These are phyloP conservation scores for Phaffomyces opuntiae DNA, from an alignment of 805 yeast species.

Conservation along the genomic window DNA sequence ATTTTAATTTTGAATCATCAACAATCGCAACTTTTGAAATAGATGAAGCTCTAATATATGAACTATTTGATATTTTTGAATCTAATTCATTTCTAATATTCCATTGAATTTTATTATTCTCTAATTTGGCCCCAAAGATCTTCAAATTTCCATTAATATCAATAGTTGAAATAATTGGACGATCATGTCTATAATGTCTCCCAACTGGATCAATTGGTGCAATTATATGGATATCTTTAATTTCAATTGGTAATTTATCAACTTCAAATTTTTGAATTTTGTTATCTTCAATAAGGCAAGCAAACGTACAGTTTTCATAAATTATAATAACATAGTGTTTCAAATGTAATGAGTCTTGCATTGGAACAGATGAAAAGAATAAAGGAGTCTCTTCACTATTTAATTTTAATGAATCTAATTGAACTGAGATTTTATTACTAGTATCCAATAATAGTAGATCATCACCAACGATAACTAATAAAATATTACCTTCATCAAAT, in stretches of 20 bases:
- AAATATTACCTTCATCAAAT: constrained; percentile 38
- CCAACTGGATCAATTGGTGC: constrained; percentile 63
- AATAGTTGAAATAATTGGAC: constrained; percentile 49
- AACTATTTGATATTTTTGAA: constrained; percentile 49
- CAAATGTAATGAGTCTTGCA: constrained; percentile 24
- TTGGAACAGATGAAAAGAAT: constrained; percentile 31
- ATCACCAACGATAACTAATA: constrained; percentile 38
- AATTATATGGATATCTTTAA: constrained; percentile 34
- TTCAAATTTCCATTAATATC: constrained; percentile 43
- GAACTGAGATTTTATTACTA: constrained; percentile 20
- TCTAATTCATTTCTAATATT: constrained; percentile 38
- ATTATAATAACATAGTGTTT: constrained; percentile 46
- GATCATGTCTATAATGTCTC: constrained; percentile 24
- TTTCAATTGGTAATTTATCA: constrained; percentile 31
- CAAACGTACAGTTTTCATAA: constrained; percentile 31
- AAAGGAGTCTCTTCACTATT: constrained; percentile 14
- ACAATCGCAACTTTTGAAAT: constrained; percentile 70
- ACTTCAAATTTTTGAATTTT: constrained; percentile 27
- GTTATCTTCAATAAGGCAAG: constrained; percentile 32
- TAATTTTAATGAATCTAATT: constrained; percentile 10
- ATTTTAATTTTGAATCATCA: constrained; percentile 39
- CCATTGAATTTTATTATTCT: constrained; percentile 41
- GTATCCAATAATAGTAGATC: constrained; percentile 60
- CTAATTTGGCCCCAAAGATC: constrained; percentile 38
- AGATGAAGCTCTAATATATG: constrained; percentile 65